Percentiles rank a stretch among this genome's conserved stretches.
phyloP scores from a whole-genome alignment of 805 yeast genomes.

The Dipodascopsis tothii region DNA sequence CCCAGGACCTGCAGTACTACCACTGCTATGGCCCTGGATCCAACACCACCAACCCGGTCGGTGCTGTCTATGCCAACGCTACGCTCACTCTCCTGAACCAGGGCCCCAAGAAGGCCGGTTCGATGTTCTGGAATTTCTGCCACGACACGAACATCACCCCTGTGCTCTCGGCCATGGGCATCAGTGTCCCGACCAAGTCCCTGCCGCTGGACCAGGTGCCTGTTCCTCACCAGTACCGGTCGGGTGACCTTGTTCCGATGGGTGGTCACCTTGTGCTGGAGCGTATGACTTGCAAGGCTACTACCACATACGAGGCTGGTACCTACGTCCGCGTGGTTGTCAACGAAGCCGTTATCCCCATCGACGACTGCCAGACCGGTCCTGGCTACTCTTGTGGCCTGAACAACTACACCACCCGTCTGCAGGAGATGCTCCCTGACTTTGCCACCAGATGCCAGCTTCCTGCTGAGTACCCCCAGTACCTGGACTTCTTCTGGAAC shows the following conservation, averaged over 20 bases:
- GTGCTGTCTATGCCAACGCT: conserved; percentile 44
- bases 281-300: conserved; percentile 39
- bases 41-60: conserved; percentile 36
- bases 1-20: conserved; percentile 38
- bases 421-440: conserved; percentile 10
- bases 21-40: conserved; percentile 47
- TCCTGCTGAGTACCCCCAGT: conserved; percentile 20
- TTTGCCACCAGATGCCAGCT: conserved; percentile 15
- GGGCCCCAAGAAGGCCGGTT: conserved; percentile 30
- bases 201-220: conserved; percentile 41
- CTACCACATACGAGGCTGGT: conserved; percentile 25
- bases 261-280: conserved; percentile 50
- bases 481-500: conserved; percentile 27
- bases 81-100: conserved; percentile 39
- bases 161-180: conserved; percentile 44
- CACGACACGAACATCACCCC: conserved; percentile 53
- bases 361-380: conserved; percentile 43
- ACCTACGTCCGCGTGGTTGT: conserved; percentile 42
- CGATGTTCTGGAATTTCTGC: conserved; percentile 42
- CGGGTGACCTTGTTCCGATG: conserved; percentile 48
- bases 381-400: conserved; percentile 47
- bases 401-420: conserved; percentile 26
- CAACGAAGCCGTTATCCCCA: conserved; percentile 51
- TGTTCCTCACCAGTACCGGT: conserved; percentile 44
- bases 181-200: conserved; percentile 36